Conservation (phyloP, 495 filamentous ascomycete species). For the Penicillium argentinense region DNA sequence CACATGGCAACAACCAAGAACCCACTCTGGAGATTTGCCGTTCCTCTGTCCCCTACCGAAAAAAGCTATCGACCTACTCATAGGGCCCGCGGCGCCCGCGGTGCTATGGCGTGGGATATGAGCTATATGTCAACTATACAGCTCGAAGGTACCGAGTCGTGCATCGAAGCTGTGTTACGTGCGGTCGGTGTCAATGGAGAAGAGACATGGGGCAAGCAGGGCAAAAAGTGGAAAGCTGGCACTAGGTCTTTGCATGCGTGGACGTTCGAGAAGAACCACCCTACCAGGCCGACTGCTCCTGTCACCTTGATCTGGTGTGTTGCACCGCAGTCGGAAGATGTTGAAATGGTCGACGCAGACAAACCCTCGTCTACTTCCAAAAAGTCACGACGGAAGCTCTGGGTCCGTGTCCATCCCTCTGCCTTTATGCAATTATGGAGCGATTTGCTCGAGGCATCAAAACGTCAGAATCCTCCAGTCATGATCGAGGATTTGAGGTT, state of each 20-base stretch:
- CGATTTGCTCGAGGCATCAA: conserved; percentile 66
- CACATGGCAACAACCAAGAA: conserved; percentile 76
- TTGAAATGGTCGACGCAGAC: conserved; percentile 34
- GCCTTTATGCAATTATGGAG: conserved; percentile 85
- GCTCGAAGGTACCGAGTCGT: conserved; percentile 64
- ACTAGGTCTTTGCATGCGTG: conserved; percentile 67
- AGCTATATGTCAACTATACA: conserved; percentile 91
- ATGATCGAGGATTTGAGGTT: conserved; percentile 88
- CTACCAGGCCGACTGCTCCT: conserved; percentile 65
- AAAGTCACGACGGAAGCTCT: conserved; percentile 56
- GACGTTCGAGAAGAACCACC: conserved; percentile 58
- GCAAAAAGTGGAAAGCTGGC: conserved; percentile 73
- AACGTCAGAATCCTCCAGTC: conserved; percentile 68
- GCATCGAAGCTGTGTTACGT: conserved; percentile 63
- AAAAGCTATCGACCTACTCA: conserved; percentile 90
- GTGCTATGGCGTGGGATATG: conserved; percentile 84
- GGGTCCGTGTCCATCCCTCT: conserved; percentile 83
- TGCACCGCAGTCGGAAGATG: conserved; percentile 28
- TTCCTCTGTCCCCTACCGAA: conserved; percentile 80
- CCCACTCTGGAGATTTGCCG: conserved; percentile 84
- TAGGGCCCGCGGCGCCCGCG: conserved; percentile 67
- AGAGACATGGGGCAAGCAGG: conserved; percentile 58
- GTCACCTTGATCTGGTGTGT: conserved; percentile 71
- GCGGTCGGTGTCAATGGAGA: conserved; percentile 57
- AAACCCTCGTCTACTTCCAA: conserved; percentile 24